Evolutionary conservation across 306 rosid species (phyloP).

Genomic region (Pyrus pyrifolia): DNA sequence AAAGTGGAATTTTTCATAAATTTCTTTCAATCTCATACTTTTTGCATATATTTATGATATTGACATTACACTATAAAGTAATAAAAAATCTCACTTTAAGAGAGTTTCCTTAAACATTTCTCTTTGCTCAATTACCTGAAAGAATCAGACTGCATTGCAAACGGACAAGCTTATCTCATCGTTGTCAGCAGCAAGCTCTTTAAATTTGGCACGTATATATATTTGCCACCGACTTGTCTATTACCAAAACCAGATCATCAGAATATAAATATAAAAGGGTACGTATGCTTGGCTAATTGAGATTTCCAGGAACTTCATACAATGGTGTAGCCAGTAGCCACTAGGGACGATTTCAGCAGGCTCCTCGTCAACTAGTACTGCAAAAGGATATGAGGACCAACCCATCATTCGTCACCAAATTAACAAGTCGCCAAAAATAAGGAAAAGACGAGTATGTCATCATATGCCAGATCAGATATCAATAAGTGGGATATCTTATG

Average conservation of each 20-base stretch:
- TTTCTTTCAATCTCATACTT: too few species aligned
- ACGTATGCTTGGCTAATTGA: too few species aligned
- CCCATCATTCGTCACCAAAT: neutral
- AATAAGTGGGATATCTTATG: neutral
- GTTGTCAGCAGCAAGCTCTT: neutral
- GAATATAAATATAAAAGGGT: too few species aligned
- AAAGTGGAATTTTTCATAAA: too few species aligned
- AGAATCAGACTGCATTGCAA: neutral
- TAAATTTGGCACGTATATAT: neutral
- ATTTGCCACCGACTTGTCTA: neutral
- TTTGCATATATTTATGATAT: too few species aligned
- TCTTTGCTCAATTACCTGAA: neutral
- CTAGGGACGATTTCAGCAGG: too few species aligned
- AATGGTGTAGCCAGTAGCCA: neutral
- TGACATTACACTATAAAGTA: accelerated
- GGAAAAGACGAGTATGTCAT: neutral
- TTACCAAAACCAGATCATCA: neutral
- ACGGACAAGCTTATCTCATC: neutral
- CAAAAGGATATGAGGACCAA: neutral
- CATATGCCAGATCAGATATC: neutral
- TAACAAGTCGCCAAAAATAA: neutral
- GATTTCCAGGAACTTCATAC: too few species aligned
- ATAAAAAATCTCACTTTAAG: too few species aligned
- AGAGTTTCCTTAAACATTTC: too few species aligned
- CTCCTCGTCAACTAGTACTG: neutral